Base-by-base conservation (phyloP, 495 filamentous ascomycete genomes). In the Aspergillus baeticus region DNA sequence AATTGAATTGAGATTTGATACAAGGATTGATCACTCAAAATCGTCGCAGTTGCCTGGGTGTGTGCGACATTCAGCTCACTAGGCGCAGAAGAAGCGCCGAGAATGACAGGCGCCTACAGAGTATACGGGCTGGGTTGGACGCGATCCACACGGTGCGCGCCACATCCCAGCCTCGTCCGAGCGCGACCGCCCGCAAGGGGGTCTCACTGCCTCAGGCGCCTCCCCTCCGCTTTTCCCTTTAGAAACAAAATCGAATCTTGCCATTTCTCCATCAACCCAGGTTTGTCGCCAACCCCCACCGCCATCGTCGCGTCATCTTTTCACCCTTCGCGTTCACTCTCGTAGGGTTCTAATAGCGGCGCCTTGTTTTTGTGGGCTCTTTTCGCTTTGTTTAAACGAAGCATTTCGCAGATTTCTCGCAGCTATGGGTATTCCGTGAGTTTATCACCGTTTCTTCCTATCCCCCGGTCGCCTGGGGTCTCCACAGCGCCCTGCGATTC, bases 351-450 rank as follows among this genome's bases (percentile, higher is more conserved):
- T 36, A 43, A 35, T 15, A 29, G 47, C 46, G 55, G 45, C 52
- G 37, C 47, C 47, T 31, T n/a, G n/a, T n/a, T 41, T 52, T 39
- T 20, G 13, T 6, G 11, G n/a, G 23, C 54, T 42, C 21, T 44
- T 45, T 45, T 50, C 54, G 23, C 43, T 15, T 21, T 5, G 55
- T 23, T 29, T 63, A 44, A 56, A 36, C 8, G 36, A 38, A 49
- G 34, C 57, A 64, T 58, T 59, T 42, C 37, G 36, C 55, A 36
- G 34, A 52, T 52, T 55, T 34, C 23, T 35, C 41, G 37, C 63
- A 60, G 78, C 65, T 69, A 93, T 94, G 90, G 90, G 90, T 76
- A 84, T 92, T 57, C 89, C 87, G 86, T 91, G 82, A 84, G 87
- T 85, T 63, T 54, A 58, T 58, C 61, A 20, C 55, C 34, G 17